phyloP scores from a whole-genome alignment of 2,329 filamentous ascomycete genomes.

The Sporothrix variecibatus region DNA sequence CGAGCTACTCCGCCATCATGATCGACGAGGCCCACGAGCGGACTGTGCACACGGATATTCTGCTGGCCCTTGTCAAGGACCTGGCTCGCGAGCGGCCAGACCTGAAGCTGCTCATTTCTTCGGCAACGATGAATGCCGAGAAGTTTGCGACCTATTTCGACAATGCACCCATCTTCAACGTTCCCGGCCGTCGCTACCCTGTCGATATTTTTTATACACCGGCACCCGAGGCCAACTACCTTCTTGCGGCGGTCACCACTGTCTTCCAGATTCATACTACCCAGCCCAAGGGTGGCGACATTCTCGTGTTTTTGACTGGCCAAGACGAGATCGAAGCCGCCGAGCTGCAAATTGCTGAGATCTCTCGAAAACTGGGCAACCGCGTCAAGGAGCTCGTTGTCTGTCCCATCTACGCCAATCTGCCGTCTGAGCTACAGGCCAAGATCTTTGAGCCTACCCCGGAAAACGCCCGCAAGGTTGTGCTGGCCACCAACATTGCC shows the following conservation, averaged over 20 bases:
- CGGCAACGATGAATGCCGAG: conserved; percentile 89
- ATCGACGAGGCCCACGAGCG: conserved; percentile 97
- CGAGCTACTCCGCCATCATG: conserved; percentile 82
- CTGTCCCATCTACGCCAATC: conserved; percentile 89
- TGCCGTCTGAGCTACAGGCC: conserved; percentile 85
- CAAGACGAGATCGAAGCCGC: conserved; percentile 95
- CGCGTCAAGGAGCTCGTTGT: conserved; percentile 86
- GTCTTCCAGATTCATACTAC: conserved; percentile 94
- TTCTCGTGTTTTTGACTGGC: conserved; percentile 91
- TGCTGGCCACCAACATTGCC: conserved; percentile 94
- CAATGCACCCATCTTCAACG: conserved; percentile 89
- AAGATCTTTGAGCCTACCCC: conserved; percentile 96
- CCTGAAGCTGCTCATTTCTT: conserved; percentile 87
- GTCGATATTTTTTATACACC: conserved; percentile 91
- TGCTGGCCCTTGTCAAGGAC: conserved; percentile 87
- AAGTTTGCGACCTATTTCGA: conserved; percentile 93
- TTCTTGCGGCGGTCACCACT: conserved; percentile 87
- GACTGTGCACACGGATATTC: conserved; percentile 85
- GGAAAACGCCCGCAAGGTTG: conserved; percentile 80
- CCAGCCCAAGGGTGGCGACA: conserved; percentile 75
- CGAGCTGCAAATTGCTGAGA: conserved; percentile 81
- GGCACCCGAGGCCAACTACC: conserved; percentile 89
- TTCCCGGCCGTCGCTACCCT: conserved; percentile 84
- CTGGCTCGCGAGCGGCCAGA: conserved; percentile 80
- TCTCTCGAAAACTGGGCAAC: conserved; percentile 79